Percentiles rank a stretch among this genome's conserved stretches.
phyloP scores from a whole-genome alignment of 352 stramenopile genomes.

The Phytophthora pistaciae region DNA sequence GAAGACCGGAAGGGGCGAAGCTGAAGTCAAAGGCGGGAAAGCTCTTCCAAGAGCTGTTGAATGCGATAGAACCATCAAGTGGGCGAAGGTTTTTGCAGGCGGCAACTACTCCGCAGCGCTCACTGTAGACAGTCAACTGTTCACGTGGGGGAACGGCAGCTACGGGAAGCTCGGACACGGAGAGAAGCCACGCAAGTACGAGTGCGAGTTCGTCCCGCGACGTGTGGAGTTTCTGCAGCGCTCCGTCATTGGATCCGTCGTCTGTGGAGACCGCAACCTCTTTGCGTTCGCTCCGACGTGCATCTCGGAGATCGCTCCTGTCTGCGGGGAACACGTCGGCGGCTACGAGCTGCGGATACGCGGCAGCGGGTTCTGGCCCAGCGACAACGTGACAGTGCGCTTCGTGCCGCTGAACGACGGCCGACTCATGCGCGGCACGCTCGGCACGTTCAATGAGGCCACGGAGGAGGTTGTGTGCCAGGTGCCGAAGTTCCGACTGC shows the following conservation, averaged over 20 bases:
- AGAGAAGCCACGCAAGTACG: background rate
- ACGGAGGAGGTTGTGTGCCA: conserved; percentile 68
- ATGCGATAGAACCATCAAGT: conserved; percentile 28
- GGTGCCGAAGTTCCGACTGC: conserved; percentile 68
- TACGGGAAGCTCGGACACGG: conserved; percentile 64
- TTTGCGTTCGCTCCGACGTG: conserved; percentile 73
- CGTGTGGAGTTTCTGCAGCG: conserved; percentile 50
- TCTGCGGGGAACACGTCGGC: conserved; percentile 58
- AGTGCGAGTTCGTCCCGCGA: conserved; percentile 43
- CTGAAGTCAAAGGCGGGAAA: conserved; percentile 33
- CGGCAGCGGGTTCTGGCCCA: conserved; percentile 84
- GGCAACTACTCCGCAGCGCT: conserved; percentile 70
- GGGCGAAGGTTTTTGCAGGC: conserved; percentile 66
- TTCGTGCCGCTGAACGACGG: conserved; percentile 76
- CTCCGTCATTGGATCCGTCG: conserved; percentile 47
- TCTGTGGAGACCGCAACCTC: conserved; percentile 58
- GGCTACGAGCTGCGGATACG: conserved; percentile 70
- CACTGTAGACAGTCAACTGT: conserved; percentile 42
- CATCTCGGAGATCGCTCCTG: conserved; percentile 53
- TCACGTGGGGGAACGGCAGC: conserved; percentile 65
- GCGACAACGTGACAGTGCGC: conserved; percentile 78
- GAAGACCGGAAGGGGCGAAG: conserved; percentile 23
- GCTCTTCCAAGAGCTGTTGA: conserved; percentile 25
- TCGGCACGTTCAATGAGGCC: conserved; percentile 48
- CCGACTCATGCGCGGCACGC: conserved; percentile 52